Conservation (phyloP, 768 basidiomycete genomes). For the Lactarius tabidus region DNA sequence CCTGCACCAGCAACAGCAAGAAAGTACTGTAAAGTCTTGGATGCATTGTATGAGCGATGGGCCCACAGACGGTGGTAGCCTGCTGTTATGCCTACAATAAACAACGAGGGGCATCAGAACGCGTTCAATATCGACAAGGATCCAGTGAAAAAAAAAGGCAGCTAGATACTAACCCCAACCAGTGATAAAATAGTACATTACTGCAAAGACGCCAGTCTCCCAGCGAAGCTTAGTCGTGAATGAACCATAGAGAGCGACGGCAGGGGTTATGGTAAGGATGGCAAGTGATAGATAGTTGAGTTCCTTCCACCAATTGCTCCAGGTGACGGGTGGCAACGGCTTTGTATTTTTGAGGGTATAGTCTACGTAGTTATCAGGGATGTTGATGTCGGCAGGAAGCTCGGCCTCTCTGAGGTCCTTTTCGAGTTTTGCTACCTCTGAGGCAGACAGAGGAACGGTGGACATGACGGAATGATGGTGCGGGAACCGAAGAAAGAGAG, state of each 20-base stretch:
- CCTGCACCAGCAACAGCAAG: constrained; percentile 86
- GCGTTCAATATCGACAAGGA: neutral
- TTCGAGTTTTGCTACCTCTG: constrained; percentile 27
- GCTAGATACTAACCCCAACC: constrained; percentile 65
- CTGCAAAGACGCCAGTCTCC: constrained; percentile 68
- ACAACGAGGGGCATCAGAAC: neutral
- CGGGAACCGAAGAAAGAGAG: constrained; percentile 19
- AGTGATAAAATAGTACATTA: constrained; percentile 71
- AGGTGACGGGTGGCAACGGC: constrained; percentile 45
- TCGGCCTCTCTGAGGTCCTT: constrained; percentile 27
- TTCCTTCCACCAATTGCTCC: constrained; percentile 47
- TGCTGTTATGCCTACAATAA: constrained; percentile 65
- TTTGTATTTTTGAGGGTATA: constrained; percentile 49
- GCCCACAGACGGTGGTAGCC: constrained; percentile 99
- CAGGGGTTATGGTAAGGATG: constrained; percentile 70
- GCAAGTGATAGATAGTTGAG: constrained; percentile 74
- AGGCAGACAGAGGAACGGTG: constrained; percentile 29
- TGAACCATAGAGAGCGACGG: constrained; percentile 70
- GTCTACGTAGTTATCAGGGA: constrained; percentile 57
- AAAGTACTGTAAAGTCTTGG: constrained; percentile 76
- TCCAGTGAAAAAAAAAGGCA: constrained; percentile 2
- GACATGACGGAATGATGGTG: constrained; percentile 30
- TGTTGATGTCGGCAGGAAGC: constrained; percentile 35
- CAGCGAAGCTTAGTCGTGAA: constrained; percentile 58
- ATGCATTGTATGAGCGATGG: constrained; percentile 92